These are phyloP conservation scores for Teunomyces panamensis DNA, from an alignment of 805 yeast species.

Conservation along the genomic window DNA sequence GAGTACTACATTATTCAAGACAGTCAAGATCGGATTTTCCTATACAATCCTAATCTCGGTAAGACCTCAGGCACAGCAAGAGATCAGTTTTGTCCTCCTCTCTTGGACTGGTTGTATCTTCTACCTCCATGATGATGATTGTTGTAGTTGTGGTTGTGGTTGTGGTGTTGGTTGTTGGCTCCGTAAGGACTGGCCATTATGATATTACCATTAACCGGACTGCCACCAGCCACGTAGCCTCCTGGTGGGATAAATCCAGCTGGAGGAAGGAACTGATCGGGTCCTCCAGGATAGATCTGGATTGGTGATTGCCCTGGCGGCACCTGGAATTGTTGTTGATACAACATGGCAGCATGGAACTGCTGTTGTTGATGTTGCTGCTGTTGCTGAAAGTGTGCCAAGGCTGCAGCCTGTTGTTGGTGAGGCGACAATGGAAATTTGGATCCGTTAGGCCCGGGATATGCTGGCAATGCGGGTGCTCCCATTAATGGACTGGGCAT, in stretches of 20 bases:
- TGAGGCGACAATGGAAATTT: slow-evolving; percentile 31
- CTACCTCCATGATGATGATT: slow-evolving; percentile 10
- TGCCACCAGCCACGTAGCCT: slow-evolving; percentile 22
- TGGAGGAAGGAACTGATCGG: slow-evolving; percentile 31
- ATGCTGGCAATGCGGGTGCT: slow-evolving; percentile 17
- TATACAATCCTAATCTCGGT: neutral
- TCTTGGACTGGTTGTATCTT: slow-evolving; percentile 10
- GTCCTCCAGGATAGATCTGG: slow-evolving; percentile 32
- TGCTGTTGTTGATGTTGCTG: slow-evolving; percentile 26
- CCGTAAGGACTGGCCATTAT: slow-evolving; percentile 15
- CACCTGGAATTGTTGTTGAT: slow-evolving; percentile 32
- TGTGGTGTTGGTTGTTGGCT: slow-evolving; percentile 7
- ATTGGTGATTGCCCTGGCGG: slow-evolving; percentile 36
- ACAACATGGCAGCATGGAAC: slow-evolving; percentile 37
- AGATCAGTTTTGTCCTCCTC: slow-evolving; percentile 10
- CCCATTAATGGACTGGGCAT: slow-evolving; percentile 31
- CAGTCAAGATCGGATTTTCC: neutral
- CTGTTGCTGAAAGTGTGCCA: slow-evolving; percentile 27
- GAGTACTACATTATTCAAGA: neutral
- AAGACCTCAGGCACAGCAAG: neutral
- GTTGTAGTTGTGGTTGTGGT: slow-evolving; percentile 3
- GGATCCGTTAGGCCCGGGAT: slow-evolving; percentile 15
- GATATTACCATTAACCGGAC: slow-evolving; percentile 28
- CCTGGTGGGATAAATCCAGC: slow-evolving; percentile 34
- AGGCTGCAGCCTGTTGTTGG: slow-evolving; percentile 23